phyloP scores from a whole-genome alignment of 805 yeast genomes.

The Metschnikowia corniflorae region DNA sequence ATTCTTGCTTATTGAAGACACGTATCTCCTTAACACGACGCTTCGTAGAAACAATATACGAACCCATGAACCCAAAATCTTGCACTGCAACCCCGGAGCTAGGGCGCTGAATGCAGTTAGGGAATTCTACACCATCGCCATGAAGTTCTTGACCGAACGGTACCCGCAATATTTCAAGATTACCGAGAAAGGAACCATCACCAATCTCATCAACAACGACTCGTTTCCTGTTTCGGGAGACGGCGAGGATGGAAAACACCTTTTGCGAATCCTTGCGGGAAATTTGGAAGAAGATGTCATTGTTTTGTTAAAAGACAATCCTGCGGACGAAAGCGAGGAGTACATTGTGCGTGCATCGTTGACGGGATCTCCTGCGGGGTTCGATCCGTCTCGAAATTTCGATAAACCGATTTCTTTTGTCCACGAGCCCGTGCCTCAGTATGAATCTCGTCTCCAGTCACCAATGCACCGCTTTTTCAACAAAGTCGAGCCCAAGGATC shows the following conservation, averaged over 20 bases:
- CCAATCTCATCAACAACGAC: slow-evolving; percentile 42
- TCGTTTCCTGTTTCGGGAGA: slow-evolving; percentile 27
- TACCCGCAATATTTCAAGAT: slow-evolving; percentile 52
- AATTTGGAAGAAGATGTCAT: slow-evolving; percentile 64
- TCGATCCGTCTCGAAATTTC: slow-evolving; percentile 55
- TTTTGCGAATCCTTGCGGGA: slow-evolving; percentile 25
- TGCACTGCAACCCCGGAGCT: slow-evolving; percentile 22
- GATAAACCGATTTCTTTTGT: slow-evolving; percentile 54
- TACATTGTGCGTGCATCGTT: slow-evolving; percentile 55
- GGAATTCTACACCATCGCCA: slow-evolving; percentile 47
- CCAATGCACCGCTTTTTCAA: slow-evolving; percentile 69
- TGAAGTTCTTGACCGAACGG: slow-evolving; percentile 39
- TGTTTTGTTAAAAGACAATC: slow-evolving; percentile 44
- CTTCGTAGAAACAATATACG: slow-evolving; percentile 33
- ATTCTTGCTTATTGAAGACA: slow-evolving; percentile 59
- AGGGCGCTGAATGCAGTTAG: slow-evolving; percentile 33
- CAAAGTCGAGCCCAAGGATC: slow-evolving; percentile 49
- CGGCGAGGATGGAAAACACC: slow-evolving; percentile 16
- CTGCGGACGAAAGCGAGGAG: slow-evolving; percentile 44
- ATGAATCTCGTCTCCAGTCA: slow-evolving; percentile 48
- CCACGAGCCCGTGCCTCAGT: slow-evolving; percentile 73
- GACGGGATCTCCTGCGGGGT: slow-evolving; percentile 69
- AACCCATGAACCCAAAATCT: slow-evolving; percentile 23
- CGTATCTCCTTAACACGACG: slow-evolving; percentile 46
- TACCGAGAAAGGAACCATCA: slow-evolving; percentile 19